Base-by-base conservation (phyloP, 371 early-diverging fungal species). In the Funneliformis caledonium region DNA sequence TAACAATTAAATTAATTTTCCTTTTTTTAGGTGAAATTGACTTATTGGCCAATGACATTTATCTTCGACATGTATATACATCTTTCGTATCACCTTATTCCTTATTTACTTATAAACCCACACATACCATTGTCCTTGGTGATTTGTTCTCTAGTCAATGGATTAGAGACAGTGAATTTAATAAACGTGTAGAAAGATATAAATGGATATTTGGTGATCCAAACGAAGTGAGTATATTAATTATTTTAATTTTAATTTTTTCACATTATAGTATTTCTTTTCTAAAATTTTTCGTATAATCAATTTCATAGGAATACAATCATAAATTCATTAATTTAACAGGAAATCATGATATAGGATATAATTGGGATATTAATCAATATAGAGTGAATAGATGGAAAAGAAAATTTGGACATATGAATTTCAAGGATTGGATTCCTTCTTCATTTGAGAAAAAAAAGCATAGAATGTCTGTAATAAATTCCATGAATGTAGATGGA, bases 341-440 rank as follows among this genome's bases (percentile, higher is more conserved):
- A 4, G 90, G 90, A 4, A 89, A 89, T 82, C 90, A 89, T 73
- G 90, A 89, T 62, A 89, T 89, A 80, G 90, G 90, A 7, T 89
- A 89, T 69, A 89, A 87, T 59, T 76, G 83, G 45, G 90, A 89
- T 52, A 88, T 88, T 11, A 83, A 82, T 42, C 81, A 83, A 48
- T 62, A 81, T 67, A 85, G 87, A 50, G 62, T 88, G 43, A 82
- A 82, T 69, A 88, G 89, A 19, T 89, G 85, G 83, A 81, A 82
- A 52, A 74, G 80, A 26, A 87, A 78, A 48, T 89, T 89, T 85
- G 90, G 90, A 2, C 82, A 81, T 68, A 83, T 85, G 31, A 89
- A 88, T 68, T 85, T 83, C 79, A 47, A 83, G 12, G 62, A 26
- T 8, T 42, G 81, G 5, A 70, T 83, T 16, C 70, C 9, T 45